Evolutionary conservation across 164 flowering plant species (phyloP), one percentile per base, ranked within the genome.

Genomic region (Umbilicus rupestris): DNA sequence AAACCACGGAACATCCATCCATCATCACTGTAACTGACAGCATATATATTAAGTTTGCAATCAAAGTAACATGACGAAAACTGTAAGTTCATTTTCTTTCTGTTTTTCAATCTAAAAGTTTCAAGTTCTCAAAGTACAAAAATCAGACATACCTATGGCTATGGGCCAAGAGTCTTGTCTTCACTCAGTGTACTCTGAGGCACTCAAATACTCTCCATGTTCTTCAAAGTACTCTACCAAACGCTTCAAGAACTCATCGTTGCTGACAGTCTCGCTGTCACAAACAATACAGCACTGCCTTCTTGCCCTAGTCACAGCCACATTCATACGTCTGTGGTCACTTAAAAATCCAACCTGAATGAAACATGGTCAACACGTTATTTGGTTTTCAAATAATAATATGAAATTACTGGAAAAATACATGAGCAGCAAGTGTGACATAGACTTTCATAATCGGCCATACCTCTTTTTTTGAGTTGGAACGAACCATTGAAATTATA

Each of bases 261-360:
- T 72, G 65, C 75, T 87, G 29, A 92, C 99, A 29, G 97, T 95
- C 68, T 92, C 99, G 7, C 96, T 88, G 81, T 95, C 97, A 68
- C 99, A 95, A 8, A 95, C 77, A 64, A 95, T 70, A 76, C 97
- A 92, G 66, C 99, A 95, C 72, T 95, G 99, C 67, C 99, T 81
- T 76, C 99, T 88, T 68, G 99, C 90, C 31, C 97, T 86, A 28
- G 99, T 95, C 72, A 95, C 97, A 60, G 97, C 99, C 76, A 95
- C 99, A 70, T 92, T 92, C 99, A 95, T 92, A 75, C 99, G 78
- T 79, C 99, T 81, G 22, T 70, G 84, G 59, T 95, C 99, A 69
- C 92, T 85, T 65, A 95, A 71, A 76, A 95, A 92, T 10, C 97
- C 99, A 64, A 95, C 97, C 98, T 94, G 79, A 70, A 77, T 69